A percentile compares a stretch with the other conserved stretches of the same genome.
Evolutionary conservation across 768 basidiomycete genomes (phyloP).

Genomic region (Termitomyces sp.): DNA sequence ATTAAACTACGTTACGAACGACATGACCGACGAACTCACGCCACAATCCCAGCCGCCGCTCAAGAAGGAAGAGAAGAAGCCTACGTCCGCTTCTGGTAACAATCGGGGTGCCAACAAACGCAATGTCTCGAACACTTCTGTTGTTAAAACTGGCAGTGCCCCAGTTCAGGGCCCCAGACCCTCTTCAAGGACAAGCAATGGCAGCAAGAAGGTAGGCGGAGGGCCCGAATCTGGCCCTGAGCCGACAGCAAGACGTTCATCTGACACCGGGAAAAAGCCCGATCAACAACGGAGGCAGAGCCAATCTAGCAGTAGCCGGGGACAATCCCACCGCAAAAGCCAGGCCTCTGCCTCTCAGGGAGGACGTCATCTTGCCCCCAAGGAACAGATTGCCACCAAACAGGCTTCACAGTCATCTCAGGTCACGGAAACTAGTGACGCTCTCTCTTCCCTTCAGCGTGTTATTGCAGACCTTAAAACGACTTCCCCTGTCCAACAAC

Average conservation of each 20-base stretch:
- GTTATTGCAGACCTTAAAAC: constrained; percentile 94
- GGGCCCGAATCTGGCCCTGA: constrained; percentile 66
- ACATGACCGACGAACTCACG: constrained; percentile 80
- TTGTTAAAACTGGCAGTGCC: constrained; percentile 34
- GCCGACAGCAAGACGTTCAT: constrained; percentile 53
- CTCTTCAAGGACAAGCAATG: constrained; percentile 57
- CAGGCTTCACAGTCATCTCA: constrained; percentile 41
- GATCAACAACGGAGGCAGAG: constrained; percentile 51
- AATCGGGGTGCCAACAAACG: constrained; percentile 52
- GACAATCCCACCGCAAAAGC: constrained; percentile 47
- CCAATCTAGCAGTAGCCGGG: constrained; percentile 41
- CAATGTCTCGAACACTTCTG: constrained; percentile 45
- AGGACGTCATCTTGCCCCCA: constrained; percentile 36
- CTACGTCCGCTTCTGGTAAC: constrained; percentile 37
- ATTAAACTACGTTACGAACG: constrained; percentile 63
- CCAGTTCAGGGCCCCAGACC: constrained; percentile 45
- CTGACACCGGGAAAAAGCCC: constrained; percentile 48
- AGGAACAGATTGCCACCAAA: constrained; percentile 37
- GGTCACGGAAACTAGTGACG: constrained; percentile 66
- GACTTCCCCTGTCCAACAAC: constrained; percentile 56
- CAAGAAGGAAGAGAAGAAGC: constrained; percentile 76
- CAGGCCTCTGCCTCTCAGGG: constrained; percentile 56
- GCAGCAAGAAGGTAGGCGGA: constrained; percentile 46
- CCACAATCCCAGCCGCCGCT: constrained; percentile 47
- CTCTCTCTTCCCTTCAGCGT: constrained; percentile 82